A percentile compares a stretch with the other conserved stretches of the same genome.
phyloP scores from a whole-genome alignment of 73 alveolate genomes.

The Loxodes magnus region DNA sequence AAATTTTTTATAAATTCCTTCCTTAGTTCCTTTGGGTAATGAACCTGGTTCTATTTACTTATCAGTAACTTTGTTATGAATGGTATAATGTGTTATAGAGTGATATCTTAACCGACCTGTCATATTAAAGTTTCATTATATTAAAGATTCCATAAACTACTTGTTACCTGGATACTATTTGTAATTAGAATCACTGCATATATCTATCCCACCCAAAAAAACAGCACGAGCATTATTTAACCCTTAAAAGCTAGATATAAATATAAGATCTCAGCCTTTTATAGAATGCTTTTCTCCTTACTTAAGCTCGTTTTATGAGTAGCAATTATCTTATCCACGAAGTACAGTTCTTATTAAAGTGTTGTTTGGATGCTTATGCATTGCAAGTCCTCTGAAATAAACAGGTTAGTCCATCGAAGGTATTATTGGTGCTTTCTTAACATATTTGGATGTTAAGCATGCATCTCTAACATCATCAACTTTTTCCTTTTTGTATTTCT shows the following conservation, averaged over 20 bases:
- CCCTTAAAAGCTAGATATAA: too few relatives aligned
- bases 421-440: background rate
- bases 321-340: too few relatives aligned
- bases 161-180: conserved; percentile 22
- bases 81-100: conserved; percentile 40
- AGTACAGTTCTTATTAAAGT: too few relatives aligned
- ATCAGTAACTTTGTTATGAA: background rate
- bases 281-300: too few relatives aligned
- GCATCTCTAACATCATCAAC: background rate
- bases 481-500: too few relatives aligned
- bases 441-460: background rate
- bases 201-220: conserved; percentile 40
- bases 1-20: conserved; percentile 50
- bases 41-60: conserved; percentile 10
- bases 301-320: too few relatives aligned
- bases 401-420: background rate
- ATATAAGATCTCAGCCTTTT: too few relatives aligned
- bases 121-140: conserved; percentile 48
- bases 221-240: conserved; percentile 55
- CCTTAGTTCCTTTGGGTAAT: conserved; percentile 14
- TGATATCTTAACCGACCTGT: conserved; percentile 43
- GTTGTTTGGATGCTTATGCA: too few relatives aligned
- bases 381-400: too few relatives aligned
- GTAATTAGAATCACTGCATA: conserved; percentile 45
- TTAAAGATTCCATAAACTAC: conserved; percentile 38